Percentiles rank a stretch among this genome's conserved stretches.
These are phyloP conservation scores for Malassezia arunalokei DNA, from an alignment of 1,284 basidiomycete genomes.

Conservation along the genomic window DNA sequence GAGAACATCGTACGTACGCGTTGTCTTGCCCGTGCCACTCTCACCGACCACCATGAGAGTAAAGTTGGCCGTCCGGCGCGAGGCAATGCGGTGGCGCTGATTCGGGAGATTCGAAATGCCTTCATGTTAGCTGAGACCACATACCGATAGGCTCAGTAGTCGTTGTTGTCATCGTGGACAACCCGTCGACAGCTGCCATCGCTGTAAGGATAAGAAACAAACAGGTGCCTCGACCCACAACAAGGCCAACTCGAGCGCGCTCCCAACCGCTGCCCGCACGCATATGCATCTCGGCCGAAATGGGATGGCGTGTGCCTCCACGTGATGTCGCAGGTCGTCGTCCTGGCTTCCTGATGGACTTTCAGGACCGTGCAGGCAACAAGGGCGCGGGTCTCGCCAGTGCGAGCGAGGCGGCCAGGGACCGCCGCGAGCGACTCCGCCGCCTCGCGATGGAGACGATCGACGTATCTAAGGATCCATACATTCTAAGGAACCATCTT, in stretches of 20 bases:
- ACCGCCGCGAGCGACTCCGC: constrained; percentile 80
- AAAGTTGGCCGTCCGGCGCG: constrained; percentile 91
- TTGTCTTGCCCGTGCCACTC: constrained; percentile 48
- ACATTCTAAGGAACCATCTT: constrained; percentile 94
- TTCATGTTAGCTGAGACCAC: constrained; percentile 3
- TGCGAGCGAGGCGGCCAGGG: constrained; percentile 83
- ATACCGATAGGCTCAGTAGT: constrained; percentile 17
- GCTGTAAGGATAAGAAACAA: not conserved
- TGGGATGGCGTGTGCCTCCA: not conserved
- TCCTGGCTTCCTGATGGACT: constrained; percentile 24
- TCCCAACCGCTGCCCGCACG: too few relatives aligned
- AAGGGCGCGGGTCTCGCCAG: constrained; percentile 53
- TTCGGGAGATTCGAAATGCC: constrained; percentile 85
- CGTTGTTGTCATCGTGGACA: constrained; percentile 17
- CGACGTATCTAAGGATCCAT: constrained; percentile 61
- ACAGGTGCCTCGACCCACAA: too few relatives aligned
- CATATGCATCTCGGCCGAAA: not conserved
- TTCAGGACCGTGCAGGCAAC: constrained; percentile 45
- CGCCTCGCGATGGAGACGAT: constrained; percentile 59
- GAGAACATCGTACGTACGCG: constrained; percentile 19
- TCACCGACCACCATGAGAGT: constrained; percentile 97
- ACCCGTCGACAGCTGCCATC: constrained; percentile 15
- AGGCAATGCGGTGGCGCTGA: constrained; percentile 59
- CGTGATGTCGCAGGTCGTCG: not conserved
- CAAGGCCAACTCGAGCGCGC: too few relatives aligned